A percentile compares a stretch with the other conserved stretches of the same genome.
Evolutionary conservation across 2,329 filamentous ascomycete species (phyloP).

Genomic region (Coniochaeta pulveracea): DNA sequence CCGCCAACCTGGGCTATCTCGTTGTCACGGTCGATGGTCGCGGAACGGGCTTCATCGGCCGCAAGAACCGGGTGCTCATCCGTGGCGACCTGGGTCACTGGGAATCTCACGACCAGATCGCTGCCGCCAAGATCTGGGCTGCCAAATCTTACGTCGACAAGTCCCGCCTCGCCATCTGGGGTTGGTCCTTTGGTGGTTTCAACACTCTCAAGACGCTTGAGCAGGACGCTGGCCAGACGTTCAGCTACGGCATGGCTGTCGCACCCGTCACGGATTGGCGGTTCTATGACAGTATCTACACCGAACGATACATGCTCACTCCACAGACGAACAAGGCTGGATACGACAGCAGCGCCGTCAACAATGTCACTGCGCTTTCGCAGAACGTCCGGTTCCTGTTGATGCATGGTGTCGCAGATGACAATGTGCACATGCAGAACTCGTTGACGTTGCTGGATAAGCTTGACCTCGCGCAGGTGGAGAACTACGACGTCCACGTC

Average conservation of each 20-base stretch:
- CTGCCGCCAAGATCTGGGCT: conserved; percentile 75
- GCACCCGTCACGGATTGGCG: conserved; percentile 98
- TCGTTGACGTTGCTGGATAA: conserved; percentile 78
- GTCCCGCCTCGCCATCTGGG: conserved; percentile 84
- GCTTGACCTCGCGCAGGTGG: conserved; percentile 66
- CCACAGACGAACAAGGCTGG: conserved; percentile 71
- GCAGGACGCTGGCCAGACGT: conserved; percentile 77
- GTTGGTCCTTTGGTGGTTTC: conserved; percentile 96
- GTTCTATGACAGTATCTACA: conserved; percentile 90
- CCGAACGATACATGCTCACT: conserved; percentile 94
- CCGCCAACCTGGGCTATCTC: conserved; percentile 77
- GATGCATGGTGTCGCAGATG: conserved; percentile 94
- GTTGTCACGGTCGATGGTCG: conserved; percentile 91
- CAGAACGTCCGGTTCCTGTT: conserved; percentile 79
- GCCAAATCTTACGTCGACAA: conserved; percentile 73
- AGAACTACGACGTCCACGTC: conserved; percentile 94
- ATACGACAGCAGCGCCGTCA: conserved; percentile 66
- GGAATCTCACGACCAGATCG: conserved; percentile 86
- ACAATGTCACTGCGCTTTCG: conserved; percentile 60
- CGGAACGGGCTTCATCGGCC: conserved; percentile 83
- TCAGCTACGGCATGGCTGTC: conserved; percentile 95
- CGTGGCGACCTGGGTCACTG: conserved; percentile 75
- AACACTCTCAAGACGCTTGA: conserved; percentile 92
- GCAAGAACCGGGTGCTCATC: conserved; percentile 70
- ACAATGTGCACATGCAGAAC: conserved; percentile 97